These are phyloP conservation scores for Musa troglodytarum DNA, from an alignment of 176 grass and related monocot genomes.

Conservation along the genomic window DNA sequence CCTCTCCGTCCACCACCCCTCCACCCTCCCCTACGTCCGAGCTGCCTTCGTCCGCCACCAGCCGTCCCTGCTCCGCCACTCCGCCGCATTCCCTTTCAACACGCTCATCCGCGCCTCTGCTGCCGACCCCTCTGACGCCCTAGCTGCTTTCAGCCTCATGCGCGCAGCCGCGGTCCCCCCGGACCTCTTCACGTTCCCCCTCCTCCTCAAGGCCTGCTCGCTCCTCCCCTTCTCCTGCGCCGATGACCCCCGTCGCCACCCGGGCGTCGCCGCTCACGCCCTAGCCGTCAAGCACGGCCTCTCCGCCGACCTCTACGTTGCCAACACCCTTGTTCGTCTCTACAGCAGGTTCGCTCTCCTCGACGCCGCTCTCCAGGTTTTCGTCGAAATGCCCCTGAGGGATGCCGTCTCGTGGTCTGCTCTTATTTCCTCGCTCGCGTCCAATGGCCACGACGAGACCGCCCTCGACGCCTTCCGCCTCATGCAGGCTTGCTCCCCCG, in stretches of 20 bases:
- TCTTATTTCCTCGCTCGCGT: background rate
- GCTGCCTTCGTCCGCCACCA: background rate
- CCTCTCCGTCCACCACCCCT: background rate
- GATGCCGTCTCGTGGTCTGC: constrained; percentile 5
- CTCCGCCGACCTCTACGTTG: constrained; percentile 3
- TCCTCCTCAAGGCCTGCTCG: constrained; percentile 2
- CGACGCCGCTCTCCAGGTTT: background rate
- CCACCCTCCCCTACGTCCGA: background rate
- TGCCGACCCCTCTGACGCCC: background rate
- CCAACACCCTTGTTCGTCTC: background rate
- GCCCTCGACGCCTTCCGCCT: background rate
- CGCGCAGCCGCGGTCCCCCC: background rate
- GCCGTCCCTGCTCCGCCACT: too few relatives aligned
- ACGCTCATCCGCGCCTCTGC: background rate
- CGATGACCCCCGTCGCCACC: background rate
- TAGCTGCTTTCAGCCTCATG: background rate
- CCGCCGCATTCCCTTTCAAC: background rate
- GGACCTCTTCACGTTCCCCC: constrained; percentile 4
- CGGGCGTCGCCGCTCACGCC: background rate
- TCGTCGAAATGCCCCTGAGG: constrained; percentile 1
- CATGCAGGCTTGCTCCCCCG: background rate
- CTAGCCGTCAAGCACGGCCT: background rate
- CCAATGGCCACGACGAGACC: background rate
- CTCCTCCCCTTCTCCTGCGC: background rate
- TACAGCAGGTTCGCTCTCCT: background rate